Conservation (phyloP, 225 moss, liverwort and hornwort genomes). For the Lunularia cruciata region DNA sequence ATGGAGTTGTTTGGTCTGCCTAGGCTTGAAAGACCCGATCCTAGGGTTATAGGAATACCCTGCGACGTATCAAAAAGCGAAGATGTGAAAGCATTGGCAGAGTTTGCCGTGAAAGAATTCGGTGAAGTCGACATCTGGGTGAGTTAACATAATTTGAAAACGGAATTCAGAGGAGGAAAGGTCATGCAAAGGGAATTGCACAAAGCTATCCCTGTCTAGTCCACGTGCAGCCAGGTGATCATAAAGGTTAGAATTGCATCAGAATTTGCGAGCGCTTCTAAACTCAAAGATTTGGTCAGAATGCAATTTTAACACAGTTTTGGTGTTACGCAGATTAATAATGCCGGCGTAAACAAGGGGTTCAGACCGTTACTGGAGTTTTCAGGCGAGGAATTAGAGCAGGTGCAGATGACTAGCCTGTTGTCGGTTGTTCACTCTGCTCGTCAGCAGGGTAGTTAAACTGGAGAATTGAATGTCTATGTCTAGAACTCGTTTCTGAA, state of each 20-base stretch:
- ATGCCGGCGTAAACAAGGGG: slow-evolving; percentile 91
- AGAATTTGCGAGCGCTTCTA: too few species aligned
- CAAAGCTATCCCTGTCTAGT: too few species aligned
- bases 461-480: too few species aligned
- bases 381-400: slow-evolving; percentile 74
- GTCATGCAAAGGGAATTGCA: too few species aligned
- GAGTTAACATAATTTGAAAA: slow-evolving; percentile 24
- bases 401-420: slow-evolving; percentile 43
- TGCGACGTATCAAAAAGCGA: slow-evolving; percentile 89
- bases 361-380: slow-evolving; percentile 85
- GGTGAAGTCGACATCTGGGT: slow-evolving; percentile 77
- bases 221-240: too few species aligned
- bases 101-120: slow-evolving; percentile 66
- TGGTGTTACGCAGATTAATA: slow-evolving; percentile 56
- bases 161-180: too few species aligned
- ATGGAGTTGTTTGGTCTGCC: slow-evolving; percentile 52
- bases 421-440: too few species aligned
- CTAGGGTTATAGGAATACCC: slow-evolving; percentile 71
- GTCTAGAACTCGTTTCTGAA: not conserved
- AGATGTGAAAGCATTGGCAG: slow-evolving; percentile 73
- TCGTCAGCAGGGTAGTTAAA: too few species aligned
- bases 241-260: not conserved
- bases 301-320: not conserved
- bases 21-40: slow-evolving; percentile 49
- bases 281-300: too few species aligned